Percentiles rank a stretch among this genome's conserved stretches.
Conservation (phyloP, 768 basidiomycete species). For the Leccinum rimulosum region DNA sequence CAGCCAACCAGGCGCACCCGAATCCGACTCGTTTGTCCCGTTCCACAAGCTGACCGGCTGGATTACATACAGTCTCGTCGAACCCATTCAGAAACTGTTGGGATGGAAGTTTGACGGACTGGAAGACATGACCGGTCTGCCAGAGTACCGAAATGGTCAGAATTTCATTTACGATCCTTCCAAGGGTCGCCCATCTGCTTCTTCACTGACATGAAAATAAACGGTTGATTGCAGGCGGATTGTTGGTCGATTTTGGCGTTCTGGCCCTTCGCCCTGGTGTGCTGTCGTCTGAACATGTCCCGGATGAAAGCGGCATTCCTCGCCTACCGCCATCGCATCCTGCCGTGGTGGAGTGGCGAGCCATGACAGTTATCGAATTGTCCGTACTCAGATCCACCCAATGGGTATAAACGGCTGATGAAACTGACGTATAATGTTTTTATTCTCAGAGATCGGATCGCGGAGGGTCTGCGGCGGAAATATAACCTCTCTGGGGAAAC, state of each 20-base stretch:
- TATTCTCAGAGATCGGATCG: constrained; percentile 72
- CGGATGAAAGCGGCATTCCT: constrained; percentile 46
- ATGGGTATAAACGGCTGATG: neutral
- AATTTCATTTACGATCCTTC: neutral
- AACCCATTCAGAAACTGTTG: constrained; percentile 74
- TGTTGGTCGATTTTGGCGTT: constrained; percentile 82
- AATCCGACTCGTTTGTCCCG: constrained; percentile 69
- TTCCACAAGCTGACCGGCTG: constrained; percentile 97
- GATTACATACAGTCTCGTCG: constrained; percentile 87
- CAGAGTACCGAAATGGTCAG: constrained; percentile 89
- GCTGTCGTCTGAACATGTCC: constrained; percentile 48
- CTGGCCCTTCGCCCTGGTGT: constrained; percentile 60
- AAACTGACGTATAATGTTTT: constrained; percentile 5
- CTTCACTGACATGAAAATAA: neutral
- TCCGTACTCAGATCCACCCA: constrained; percentile 37
- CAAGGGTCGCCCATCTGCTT: neutral
- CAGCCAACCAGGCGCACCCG: constrained; percentile 26
- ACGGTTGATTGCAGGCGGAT: constrained; percentile 56
- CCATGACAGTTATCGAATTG: constrained; percentile 93
- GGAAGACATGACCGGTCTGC: constrained; percentile 87
- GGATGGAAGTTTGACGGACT: constrained; percentile 80
- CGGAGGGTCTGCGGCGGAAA: constrained; percentile 60
- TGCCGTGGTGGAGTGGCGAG: constrained; percentile 94
- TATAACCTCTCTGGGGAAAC: constrained; percentile 49
- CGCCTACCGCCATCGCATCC: constrained; percentile 75